Conservation (phyloP, 768 basidiomycete genomes). For the Trichaptum fuscoviolaceum region DNA sequence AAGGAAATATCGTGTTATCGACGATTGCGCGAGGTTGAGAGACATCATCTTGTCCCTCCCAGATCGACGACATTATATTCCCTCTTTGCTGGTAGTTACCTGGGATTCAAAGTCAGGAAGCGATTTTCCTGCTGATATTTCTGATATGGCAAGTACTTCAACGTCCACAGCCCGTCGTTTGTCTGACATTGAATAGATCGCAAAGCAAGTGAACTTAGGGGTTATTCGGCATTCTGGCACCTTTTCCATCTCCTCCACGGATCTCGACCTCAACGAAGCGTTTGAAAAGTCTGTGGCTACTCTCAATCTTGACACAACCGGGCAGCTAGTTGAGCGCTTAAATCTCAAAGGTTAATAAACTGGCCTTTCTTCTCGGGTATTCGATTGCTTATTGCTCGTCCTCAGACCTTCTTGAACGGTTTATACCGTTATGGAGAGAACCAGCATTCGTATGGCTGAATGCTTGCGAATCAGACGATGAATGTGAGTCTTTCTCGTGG, state of each 20-base stretch:
- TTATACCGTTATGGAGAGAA: slow-evolving; percentile 15
- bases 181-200: slow-evolving; percentile 32
- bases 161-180: slow-evolving; percentile 2
- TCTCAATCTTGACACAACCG: slow-evolving; percentile 50
- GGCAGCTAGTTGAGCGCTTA: slow-evolving; percentile 45
- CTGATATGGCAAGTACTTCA: slow-evolving; percentile 47
- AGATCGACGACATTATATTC: slow-evolving; percentile 50
- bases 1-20: slow-evolving; percentile 67
- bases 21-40: slow-evolving; percentile 67
- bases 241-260: slow-evolving; percentile 46
- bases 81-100: slow-evolving; percentile 54
- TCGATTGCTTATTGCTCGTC: slow-evolving; percentile 34
- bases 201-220: slow-evolving; percentile 41
- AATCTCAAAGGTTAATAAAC: slow-evolving; percentile 41
- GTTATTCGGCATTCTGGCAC: slow-evolving; percentile 35
- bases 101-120: slow-evolving; percentile 49
- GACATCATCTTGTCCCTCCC: slow-evolving; percentile 56
- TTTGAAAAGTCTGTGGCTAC: slow-evolving; percentile 37
- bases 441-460: slow-evolving; percentile 21
- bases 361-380: slow-evolving; percentile 36
- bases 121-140: slow-evolving; percentile 42
- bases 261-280: slow-evolving; percentile 54
- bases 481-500: slow-evolving; percentile 12
- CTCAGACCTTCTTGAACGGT: slow-evolving; percentile 21
- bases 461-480: slow-evolving; percentile 20